Evolutionary conservation across 1,139 yeast genomes (phyloP).

Genomic region (Geotrichum restrictum): DNA sequence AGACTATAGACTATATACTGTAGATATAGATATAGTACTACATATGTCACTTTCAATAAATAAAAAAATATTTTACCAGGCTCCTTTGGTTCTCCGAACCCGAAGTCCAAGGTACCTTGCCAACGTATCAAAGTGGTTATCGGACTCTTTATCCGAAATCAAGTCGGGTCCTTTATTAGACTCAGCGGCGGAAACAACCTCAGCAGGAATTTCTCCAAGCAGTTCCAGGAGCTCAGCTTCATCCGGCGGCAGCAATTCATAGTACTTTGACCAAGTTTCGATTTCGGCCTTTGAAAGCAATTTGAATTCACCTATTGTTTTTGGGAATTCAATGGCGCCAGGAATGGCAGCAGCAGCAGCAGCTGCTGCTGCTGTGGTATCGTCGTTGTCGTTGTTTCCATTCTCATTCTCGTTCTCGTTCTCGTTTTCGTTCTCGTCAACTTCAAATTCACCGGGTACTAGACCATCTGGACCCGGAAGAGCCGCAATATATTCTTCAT

Average conservation of each 20-base stretch:
- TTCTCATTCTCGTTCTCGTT: too few species aligned
- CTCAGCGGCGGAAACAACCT: slow-evolving; percentile 37
- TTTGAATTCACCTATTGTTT: slow-evolving; percentile 53
- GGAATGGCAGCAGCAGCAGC: background rate
- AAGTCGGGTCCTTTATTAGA: background rate
- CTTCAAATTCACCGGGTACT: slow-evolving; percentile 41
- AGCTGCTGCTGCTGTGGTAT: too few species aligned
- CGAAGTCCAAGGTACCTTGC: slow-evolving; percentile 65
- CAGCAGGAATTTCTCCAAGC: slow-evolving; percentile 34
- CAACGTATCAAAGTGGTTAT: slow-evolving; percentile 56
- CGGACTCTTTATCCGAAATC: slow-evolving; percentile 44
- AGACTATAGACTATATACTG: too few species aligned
- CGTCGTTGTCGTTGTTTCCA: slow-evolving; percentile 5
- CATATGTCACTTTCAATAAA: too few species aligned
- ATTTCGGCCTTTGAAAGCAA: slow-evolving; percentile 45
- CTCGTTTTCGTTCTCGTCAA: slow-evolving; percentile 35
- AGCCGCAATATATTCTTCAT: slow-evolving; percentile 48
- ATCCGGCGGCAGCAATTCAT: slow-evolving; percentile 46
- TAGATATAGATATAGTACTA: background rate
- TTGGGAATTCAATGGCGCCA: slow-evolving; percentile 47
- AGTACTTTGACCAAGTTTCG: slow-evolving; percentile 58
- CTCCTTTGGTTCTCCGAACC: slow-evolving; percentile 49
- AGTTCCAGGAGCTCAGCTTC: slow-evolving; percentile 33
- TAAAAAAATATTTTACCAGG: slow-evolving; percentile 46
- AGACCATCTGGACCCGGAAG: slow-evolving; percentile 73